Evolutionary conservation across 495 filamentous ascomycete genomes (phyloP), one percentile per base, ranked within the genome.

Genomic region (Thermochaetoides thermophila): DNA sequence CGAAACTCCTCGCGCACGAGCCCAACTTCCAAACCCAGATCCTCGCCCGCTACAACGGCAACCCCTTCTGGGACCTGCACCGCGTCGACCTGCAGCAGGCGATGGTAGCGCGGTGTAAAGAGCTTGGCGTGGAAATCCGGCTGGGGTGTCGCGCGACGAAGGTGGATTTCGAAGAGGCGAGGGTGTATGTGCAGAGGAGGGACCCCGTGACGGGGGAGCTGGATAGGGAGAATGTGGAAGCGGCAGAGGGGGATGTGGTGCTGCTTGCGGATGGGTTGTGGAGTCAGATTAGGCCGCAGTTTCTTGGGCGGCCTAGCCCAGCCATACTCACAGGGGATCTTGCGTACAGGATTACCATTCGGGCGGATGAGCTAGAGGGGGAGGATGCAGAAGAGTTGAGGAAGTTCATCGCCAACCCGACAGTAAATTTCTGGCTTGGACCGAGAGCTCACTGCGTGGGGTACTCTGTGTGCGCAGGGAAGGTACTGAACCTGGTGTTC

Each of bases 381-480:
- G 52, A 59, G 19, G 60, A 63, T 27, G 55, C 64, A 9, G 53
- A 52, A 1, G 57, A 61, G 12, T 46, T 75, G 2, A 34, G 31
- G 12, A 33, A 58, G 28, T 53, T 64, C 37, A 59, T 74, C 1
- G 31, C 46, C 5, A 54, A 71, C 13, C 67, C 74, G 1, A 63
- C 65, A 11, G 75, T 81, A 10, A 66, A 80, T 38, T 76, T 81
- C 43, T 84, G 80, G 80, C 46, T 81, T 17, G 78, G 80, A 0
- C 71, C 73, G 2, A 36, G 48, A 7, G 56, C 54, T 5, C 74
- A 78, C 38, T 63, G 66, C 2, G 70, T 74, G 2, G 68, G 63
- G 16, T 78, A 78, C 35, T 57, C 68, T 8, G 54, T 78, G 18
- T 52, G 62, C 29, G 61, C 47, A 5, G 66, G 64, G 13, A 42